These are phyloP conservation scores for Annulohypoxylon nitens DNA, from an alignment of 495 filamentous ascomycete species.

Conservation along the genomic window DNA sequence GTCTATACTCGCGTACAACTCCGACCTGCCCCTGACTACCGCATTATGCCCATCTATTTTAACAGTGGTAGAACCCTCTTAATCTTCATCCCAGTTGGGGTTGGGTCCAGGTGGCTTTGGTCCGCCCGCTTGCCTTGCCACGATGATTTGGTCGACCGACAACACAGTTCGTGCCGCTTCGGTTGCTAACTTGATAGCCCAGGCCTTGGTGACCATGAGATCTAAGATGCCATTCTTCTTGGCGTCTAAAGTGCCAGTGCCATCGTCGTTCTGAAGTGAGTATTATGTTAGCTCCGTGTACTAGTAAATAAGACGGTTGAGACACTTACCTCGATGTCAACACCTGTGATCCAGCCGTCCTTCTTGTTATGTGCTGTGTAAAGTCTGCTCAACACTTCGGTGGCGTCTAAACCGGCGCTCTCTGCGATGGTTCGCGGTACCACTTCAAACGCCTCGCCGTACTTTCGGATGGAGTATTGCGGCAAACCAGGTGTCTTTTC, in stretches of 20 bases:
- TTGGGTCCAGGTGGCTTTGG: conserved; percentile 96
- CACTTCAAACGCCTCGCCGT: conserved; percentile 97
- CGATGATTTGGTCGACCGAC: conserved; percentile 99
- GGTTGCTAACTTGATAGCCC: conserved; percentile 96
- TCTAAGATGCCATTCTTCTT: conserved; percentile 93
- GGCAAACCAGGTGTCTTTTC: conserved; percentile 92
- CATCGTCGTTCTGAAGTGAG: conserved; percentile 72
- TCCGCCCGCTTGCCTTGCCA: conserved; percentile 95
- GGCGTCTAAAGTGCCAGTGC: conserved; percentile 85
- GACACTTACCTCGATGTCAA: conserved; percentile 82
- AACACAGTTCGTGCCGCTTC: conserved; percentile 94
- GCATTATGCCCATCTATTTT: conserved; percentile 24
- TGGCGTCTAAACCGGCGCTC: conserved; percentile 94
- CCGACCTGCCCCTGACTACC: conserved; percentile 12
- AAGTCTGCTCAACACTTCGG: conserved; percentile 89
- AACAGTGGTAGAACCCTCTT: conserved; percentile 44
- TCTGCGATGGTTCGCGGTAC: conserved; percentile 94
- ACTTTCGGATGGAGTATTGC: conserved; percentile 97
- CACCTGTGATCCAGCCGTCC: conserved; percentile 87
- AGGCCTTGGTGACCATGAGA: conserved; percentile 88
- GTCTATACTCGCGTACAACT: conserved; percentile 37
- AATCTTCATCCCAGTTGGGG: conserved; percentile 99
- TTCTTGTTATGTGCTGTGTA: conserved; percentile 94
- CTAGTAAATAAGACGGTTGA: not conserved
- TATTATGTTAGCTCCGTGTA: conserved; percentile 39